Evolutionary conservation across 805 yeast species (phyloP).

Genomic region (Saturnispora zaruensis): DNA sequence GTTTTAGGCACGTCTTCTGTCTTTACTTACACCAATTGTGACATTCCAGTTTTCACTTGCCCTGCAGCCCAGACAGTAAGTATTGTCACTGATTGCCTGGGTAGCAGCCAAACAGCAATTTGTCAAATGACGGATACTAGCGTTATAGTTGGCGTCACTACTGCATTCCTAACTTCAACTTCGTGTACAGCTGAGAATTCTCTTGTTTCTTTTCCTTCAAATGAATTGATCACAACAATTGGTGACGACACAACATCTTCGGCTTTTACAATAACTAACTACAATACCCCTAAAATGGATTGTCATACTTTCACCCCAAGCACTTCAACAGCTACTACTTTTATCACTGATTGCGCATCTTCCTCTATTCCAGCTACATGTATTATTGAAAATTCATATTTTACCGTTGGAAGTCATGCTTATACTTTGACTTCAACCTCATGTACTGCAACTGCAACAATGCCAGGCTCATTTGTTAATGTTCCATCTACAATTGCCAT

Average conservation of each 20-base stretch:
- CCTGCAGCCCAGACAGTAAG: slow-evolving; percentile 1
- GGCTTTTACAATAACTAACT: neutral
- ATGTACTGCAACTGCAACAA: slow-evolving; percentile 1
- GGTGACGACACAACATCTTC: neutral
- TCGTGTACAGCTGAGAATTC: neutral
- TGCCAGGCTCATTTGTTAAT: slow-evolving; percentile 11
- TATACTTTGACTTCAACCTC: slow-evolving; percentile 10
- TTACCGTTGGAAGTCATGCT: slow-evolving; percentile 8
- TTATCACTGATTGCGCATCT: slow-evolving; percentile 1
- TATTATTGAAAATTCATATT: slow-evolving; percentile 6
- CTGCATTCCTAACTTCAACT: neutral
- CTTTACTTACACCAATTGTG: slow-evolving; percentile 13
- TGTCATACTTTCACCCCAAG: slow-evolving; percentile 1
- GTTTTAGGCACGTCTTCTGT: neutral
- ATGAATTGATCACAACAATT: neutral
- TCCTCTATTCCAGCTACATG: slow-evolving; percentile 5
- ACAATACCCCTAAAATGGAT: neutral
- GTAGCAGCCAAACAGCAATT: neutral
- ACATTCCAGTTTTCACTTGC: slow-evolving; percentile 10
- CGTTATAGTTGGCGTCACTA: neutral
- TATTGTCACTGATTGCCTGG: slow-evolving; percentile 6
- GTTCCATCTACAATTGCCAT: slow-evolving; percentile 3
- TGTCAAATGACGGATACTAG: slow-evolving; percentile 3
- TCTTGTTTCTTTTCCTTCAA: neutral
- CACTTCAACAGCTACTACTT: neutral